These are phyloP conservation scores for Hippophae tibetana DNA, from an alignment of 306 rosid species.

Conservation along the genomic window DNA sequence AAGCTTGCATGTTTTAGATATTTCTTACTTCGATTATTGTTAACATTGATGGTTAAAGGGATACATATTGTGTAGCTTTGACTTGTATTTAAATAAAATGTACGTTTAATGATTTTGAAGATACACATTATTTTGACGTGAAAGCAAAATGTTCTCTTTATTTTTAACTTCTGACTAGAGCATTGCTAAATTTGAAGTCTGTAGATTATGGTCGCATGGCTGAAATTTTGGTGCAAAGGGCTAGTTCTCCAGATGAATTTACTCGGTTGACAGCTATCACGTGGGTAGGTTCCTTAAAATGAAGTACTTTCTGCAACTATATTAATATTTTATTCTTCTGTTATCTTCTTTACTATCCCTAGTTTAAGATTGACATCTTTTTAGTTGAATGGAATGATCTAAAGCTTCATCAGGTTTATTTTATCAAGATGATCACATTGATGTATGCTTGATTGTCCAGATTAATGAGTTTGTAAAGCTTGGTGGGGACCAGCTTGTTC, in stretches of 20 bases:
- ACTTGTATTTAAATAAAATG: too few relatives aligned
- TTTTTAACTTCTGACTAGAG: conserved; percentile 88
- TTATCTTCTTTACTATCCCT: background rate
- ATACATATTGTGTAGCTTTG: too few relatives aligned
- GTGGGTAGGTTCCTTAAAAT: conserved; percentile 53
- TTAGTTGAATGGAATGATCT: background rate
- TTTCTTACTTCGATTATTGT: too few relatives aligned
- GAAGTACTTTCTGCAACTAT: background rate
- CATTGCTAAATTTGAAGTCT: conserved; percentile 99
- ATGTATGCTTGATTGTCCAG: conserved; percentile 34
- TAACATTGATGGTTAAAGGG: too few relatives aligned
- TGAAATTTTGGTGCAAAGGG: conserved; percentile 92
- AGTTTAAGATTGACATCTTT: background rate
- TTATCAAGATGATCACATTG: conserved; percentile 9
- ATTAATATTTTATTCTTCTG: too few relatives aligned
- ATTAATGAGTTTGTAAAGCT: conserved; percentile 93
- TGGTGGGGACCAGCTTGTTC: conserved; percentile 98
- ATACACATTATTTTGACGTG: background rate
- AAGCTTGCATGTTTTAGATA: too few relatives aligned
- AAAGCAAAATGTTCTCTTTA: conserved; percentile 52
- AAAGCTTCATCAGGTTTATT: conserved; percentile 2
- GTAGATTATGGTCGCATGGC: conserved; percentile 99
- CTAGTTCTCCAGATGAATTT: conserved; percentile 79
- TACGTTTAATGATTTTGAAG: too few relatives aligned
- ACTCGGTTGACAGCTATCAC: conserved; percentile 92